Conservation (phyloP, 345 rosid species). For the Eucalyptus regnans region DNA sequence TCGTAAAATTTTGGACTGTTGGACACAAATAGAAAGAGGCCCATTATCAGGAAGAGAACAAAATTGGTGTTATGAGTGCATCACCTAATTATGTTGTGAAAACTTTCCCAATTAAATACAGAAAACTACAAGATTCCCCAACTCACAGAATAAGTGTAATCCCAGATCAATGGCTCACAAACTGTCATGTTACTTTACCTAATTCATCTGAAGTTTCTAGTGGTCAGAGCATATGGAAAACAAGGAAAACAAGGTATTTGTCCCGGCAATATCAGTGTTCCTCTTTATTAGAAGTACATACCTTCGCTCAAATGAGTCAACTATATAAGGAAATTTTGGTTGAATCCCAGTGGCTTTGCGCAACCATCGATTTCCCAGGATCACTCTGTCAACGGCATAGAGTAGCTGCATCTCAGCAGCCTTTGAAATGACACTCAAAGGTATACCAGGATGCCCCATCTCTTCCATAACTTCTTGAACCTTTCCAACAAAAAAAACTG, state of each 20-base stretch:
- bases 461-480: conserved; percentile 95
- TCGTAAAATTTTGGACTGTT: background rate
- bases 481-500: conserved; percentile 13
- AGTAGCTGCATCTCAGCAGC: conserved; percentile 91
- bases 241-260: background rate
- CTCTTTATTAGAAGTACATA: background rate
- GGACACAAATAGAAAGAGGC: background rate
- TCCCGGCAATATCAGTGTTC: background rate
- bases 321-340: conserved; percentile 80
- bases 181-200: background rate
- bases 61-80: background rate
- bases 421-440: conserved; percentile 82
- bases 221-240: background rate
- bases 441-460: conserved; percentile 74
- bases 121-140: background rate
- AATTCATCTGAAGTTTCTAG: background rate
- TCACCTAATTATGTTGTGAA: background rate
- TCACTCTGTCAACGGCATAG: conserved; percentile 68
- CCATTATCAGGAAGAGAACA: background rate
- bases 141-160: background rate
- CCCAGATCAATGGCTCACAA: background rate
- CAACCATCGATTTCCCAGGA: conserved; percentile 87
- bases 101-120: background rate
- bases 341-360: conserved; percentile 92
- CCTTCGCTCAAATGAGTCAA: conserved; percentile 95